Base-by-base conservation (phyloP, 495 filamentous ascomycete genomes). In the Acidiella bohemica region DNA sequence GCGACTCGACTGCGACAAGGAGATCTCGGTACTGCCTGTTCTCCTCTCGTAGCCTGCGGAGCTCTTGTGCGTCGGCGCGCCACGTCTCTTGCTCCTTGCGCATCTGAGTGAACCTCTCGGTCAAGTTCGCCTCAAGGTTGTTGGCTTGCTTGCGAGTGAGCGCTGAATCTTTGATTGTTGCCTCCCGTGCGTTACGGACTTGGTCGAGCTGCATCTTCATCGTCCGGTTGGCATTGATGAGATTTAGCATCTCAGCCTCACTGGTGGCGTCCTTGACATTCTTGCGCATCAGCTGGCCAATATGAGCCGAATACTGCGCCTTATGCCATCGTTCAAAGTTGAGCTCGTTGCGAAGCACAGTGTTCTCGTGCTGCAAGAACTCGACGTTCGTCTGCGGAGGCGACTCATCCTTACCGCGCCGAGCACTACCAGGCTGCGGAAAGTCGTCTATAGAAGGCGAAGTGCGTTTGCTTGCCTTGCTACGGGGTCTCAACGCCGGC, bases 311-410 rank as follows among this genome's bases (percentile, higher is more conserved):
- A 55, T 84, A 78, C 50, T 84, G 80, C 40, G 78, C 71, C 50
- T 81, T 83, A 39, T 82, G 66, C 53, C 80, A 84, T 16, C 77
- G 63, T 55, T 85, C 80, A 41, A 81, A 84, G 47, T 80, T 80
- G 26, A 85, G 67, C 51, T 85, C 79, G 41, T 83, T 84, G 26
- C 71, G 68, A 7, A 84, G 56, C 11, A 83, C 61, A 37, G 79
- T 66, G 38, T 76, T 67, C 52, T 83, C 71, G 37, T 75, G 68
- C 41, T 81, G 68, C 0, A 84, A 60, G 42, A 70, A 68, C 16
- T 71, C 65, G 31, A 75, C 59, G 36, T 70, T 68, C 24, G 65
- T 61, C 25, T 56, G 51, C 9, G 57, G 47, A 10, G 34, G 9
- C 9, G 10, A 4, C 21, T 34, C 21, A 12, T 44, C 34, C 21